Percentiles rank a stretch among this genome's conserved stretches.
Conservation (phyloP, 345 rosid species). For the Populus simonii region DNA sequence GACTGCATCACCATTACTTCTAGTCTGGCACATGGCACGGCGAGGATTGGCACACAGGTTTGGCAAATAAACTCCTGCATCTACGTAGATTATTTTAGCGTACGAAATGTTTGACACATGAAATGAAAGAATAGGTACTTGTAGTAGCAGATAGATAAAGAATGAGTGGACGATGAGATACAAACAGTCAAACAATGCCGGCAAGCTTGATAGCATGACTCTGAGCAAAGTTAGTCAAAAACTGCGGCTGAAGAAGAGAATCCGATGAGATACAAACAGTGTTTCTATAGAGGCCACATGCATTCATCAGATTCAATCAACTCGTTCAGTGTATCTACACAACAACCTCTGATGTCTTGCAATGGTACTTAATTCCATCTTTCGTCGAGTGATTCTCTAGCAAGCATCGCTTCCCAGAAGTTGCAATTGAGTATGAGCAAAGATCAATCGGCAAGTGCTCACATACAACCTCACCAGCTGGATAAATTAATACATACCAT, state of each 20-base stretch:
- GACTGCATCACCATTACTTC: background rate
- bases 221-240: slow-evolving; percentile 34
- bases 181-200: slow-evolving; percentile 15
- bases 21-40: slow-evolving; percentile 6
- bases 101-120: background rate
- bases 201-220: slow-evolving; percentile 20
- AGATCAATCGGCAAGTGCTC: slow-evolving; percentile 29
- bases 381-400: slow-evolving; percentile 17
- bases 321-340: slow-evolving; percentile 13
- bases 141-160: background rate
- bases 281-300: slow-evolving; percentile 24
- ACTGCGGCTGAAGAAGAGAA: slow-evolving; percentile 25
- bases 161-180: background rate
- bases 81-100: background rate
- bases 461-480: slow-evolving; percentile 29
- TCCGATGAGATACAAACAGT: slow-evolving; percentile 33
- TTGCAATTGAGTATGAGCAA: slow-evolving; percentile 27
- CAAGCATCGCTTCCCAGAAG: slow-evolving; percentile 33
- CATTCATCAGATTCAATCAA: slow-evolving; percentile 32
- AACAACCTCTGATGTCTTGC: slow-evolving; percentile 31
- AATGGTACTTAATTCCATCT: slow-evolving; percentile 21
- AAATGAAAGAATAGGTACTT: background rate
- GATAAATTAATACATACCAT: background rate
- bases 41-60: slow-evolving; percentile 12
- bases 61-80: slow-evolving; percentile 12